Conservation (phyloP, 2,329 filamentous ascomycete genomes). For the Chrysoporthe puriensis region DNA sequence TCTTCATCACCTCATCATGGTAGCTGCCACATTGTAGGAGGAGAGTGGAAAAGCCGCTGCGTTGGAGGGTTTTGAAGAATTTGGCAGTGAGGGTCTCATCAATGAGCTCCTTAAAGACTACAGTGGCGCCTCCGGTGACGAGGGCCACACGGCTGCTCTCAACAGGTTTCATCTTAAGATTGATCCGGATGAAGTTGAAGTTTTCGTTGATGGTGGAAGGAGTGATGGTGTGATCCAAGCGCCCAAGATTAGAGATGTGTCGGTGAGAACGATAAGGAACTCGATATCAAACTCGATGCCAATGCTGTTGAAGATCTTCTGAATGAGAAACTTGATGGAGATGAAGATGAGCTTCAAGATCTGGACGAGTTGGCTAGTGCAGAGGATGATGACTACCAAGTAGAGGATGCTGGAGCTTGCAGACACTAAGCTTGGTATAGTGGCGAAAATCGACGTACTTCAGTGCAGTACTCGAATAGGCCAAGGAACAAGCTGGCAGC, state of each 20-base stretch:
- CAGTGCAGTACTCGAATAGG: background rate
- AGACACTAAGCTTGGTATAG: no score
- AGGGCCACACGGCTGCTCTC: conserved; percentile 60
- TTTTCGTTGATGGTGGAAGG: background rate
- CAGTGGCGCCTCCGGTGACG: conserved; percentile 91
- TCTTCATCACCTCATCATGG: conserved; percentile 54
- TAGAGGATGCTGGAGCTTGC: no score
- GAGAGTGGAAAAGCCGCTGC: conserved; percentile 69
- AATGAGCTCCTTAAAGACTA: conserved; percentile 76
- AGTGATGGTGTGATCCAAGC: background rate
- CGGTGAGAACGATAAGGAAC: background rate
- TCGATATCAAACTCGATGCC: background rate
- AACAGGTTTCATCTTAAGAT: conserved; percentile 14
- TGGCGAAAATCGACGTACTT: background rate
- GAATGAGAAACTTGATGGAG: background rate
- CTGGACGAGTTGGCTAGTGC: no score
- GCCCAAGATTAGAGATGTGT: background rate
- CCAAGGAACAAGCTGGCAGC: background rate
- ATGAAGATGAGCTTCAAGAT: background rate
- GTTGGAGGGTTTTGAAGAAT: conserved; percentile 65
- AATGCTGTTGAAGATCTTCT: background rate
- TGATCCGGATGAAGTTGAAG: background rate
- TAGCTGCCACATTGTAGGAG: conserved; percentile 81
- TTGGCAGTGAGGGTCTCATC: conserved; percentile 61
- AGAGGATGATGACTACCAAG: no score